Conservation (phyloP, 2,329 filamentous ascomycete genomes). For the Proliferodiscus dingleyae region DNA sequence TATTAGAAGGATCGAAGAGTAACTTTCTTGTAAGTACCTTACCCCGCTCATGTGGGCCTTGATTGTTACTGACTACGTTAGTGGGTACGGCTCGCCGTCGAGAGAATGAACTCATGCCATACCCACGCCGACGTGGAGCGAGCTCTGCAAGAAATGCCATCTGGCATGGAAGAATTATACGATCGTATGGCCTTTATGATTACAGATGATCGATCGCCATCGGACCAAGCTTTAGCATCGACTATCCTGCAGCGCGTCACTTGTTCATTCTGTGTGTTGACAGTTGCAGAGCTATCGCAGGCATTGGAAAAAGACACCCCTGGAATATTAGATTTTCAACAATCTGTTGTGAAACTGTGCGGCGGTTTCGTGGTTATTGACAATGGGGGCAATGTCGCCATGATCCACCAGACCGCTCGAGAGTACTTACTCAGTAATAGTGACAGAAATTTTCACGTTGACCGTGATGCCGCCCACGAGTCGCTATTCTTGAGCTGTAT, state of each 20-base stretch:
- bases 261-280: constrained; percentile 24
- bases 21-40: background rate
- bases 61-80: background rate
- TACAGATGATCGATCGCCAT: constrained; percentile 6
- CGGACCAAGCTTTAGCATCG: constrained; percentile 15
- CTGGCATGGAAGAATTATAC: constrained; percentile 29
- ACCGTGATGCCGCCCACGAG: constrained; percentile 12
- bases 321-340: background rate
- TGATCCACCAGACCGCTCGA: background rate
- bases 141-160: constrained; percentile 23
- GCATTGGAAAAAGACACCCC: constrained; percentile 17
- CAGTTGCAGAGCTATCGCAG: constrained; percentile 23
- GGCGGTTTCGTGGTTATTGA: background rate
- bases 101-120: constrained; percentile 3
- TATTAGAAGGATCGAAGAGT: background rate
- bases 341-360: background rate
- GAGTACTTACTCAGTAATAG: background rate
- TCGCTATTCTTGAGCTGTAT: constrained; percentile 5
- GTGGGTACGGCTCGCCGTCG: constrained; percentile 2
- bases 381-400: background rate
- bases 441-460: background rate
- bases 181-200: constrained; percentile 22
- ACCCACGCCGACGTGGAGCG: constrained; percentile 1
- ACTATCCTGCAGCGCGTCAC: constrained; percentile 26
- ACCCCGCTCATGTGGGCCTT: background rate